Evolutionary conservation across 2,329 filamentous ascomycete genomes (phyloP), one percentile per base, ranked within the genome.

Genomic region (Ilyonectria robusta): DNA sequence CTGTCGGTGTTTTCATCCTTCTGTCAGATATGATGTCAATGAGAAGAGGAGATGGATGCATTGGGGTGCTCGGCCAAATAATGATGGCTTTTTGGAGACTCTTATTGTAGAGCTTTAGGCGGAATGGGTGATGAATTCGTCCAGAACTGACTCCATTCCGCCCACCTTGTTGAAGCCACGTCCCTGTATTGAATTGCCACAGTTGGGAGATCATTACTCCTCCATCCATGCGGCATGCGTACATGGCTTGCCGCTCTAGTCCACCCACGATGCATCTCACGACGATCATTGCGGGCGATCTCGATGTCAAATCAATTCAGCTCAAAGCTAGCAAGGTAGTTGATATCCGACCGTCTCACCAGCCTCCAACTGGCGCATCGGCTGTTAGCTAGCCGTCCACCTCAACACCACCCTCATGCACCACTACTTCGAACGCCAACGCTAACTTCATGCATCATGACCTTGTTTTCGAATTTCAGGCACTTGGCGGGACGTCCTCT

Each of bases 211-310:
- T 66, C 48, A 56, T 40, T 50, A 23, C 37, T 59, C 55, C 31
- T 59, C 55, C 31, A 54, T 51, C 23, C 19, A 59, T 53, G 46
- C 58, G 58, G 50, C 66, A 73, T 75, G 72, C 73, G 73, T 75
- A 73, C 59, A 75, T 73, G 73, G 73, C 73, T 75, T 69, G 69
- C 42, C 42, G 48, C 40, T 53, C 26, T 48, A 65, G 55, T 40
- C 62, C 40, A 44, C 56, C 48, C 17, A 19, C 63, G 23, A 37
- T 29, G 55, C 21, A 57, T 26, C 47, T 33, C 59, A 33, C 40
- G 29, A 29, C 26, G 63, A 65, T 70, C 59, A 37, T 42, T 64
- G 59, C 64, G 50, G 37, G 31, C 58, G 46, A 72, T 66, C 69
- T 66, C 58, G 51, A 75, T 46, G n/a, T n/a, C 46, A 40, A 31